These are phyloP conservation scores for Apiospora marii DNA, from an alignment of 2,329 filamentous ascomycete species.

Conservation along the genomic window DNA sequence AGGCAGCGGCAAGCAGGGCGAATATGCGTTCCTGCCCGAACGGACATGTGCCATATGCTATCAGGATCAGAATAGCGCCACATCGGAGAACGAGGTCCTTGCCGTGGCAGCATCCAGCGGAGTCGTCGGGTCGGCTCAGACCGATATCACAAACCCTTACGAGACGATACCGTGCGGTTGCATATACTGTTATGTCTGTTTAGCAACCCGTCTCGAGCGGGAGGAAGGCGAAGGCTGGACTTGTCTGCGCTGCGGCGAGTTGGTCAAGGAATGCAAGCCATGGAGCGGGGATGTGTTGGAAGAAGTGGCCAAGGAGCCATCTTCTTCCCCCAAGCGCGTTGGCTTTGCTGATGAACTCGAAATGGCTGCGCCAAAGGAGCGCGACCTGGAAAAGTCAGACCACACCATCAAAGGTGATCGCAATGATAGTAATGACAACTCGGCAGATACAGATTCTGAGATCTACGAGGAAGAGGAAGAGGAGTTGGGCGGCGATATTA, in stretches of 20 bases:
- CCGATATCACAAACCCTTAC: constrained; percentile 96
- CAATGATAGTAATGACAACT: constrained; percentile 29
- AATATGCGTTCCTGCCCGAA: constrained; percentile 87
- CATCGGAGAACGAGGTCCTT: constrained; percentile 79
- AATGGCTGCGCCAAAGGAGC: constrained; percentile 38
- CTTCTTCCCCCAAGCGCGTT: constrained; percentile 61
- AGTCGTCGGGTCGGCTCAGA: constrained; percentile 86
- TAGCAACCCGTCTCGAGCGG: constrained; percentile 87
- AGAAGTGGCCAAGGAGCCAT: constrained; percentile 49
- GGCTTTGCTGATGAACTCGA: constrained; percentile 65
- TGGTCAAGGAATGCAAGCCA: constrained; percentile 84
- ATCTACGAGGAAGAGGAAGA: constrained; percentile 43
- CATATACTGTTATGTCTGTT: constrained; percentile 94
- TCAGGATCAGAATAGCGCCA: constrained; percentile 83
- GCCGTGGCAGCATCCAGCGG: constrained; percentile 75
- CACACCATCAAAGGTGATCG: constrained; percentile 18
- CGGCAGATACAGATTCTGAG: constrained; percentile 42
- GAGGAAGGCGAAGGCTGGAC: constrained; percentile 96
- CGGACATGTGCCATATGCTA: constrained; percentile 97
- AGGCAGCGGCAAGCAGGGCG: constrained; percentile 68
- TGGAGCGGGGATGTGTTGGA: constrained; percentile 92
- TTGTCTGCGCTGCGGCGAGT: constrained; percentile 86
- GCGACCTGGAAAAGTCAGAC: constrained; percentile 29
- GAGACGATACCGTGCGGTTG: constrained; percentile 89
- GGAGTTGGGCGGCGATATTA: constrained; percentile 39